Conservation (phyloP, 1,284 basidiomycete genomes). For the Boletus smithii region DNA sequence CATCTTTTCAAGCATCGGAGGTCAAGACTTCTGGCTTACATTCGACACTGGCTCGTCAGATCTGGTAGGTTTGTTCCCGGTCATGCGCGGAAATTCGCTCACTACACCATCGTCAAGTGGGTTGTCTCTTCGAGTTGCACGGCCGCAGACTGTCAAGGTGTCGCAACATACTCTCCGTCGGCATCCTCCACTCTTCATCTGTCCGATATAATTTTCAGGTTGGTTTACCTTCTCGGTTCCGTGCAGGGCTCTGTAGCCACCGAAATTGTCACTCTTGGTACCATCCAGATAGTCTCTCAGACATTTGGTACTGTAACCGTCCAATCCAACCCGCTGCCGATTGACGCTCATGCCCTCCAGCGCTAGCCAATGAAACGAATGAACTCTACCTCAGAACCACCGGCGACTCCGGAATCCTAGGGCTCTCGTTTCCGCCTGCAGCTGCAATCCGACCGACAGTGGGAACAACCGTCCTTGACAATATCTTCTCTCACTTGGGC, state of each 20-base stretch:
- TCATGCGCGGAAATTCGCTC: not conserved
- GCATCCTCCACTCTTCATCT: conserved; percentile 33
- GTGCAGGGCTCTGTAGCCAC: conserved; percentile 44
- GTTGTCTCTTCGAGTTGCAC: conserved; percentile 35
- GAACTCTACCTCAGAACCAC: conserved; percentile 45
- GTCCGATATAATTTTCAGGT: conserved; percentile 37
- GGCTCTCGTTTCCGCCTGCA: conserved; percentile 48
- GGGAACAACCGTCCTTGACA: conserved; percentile 48
- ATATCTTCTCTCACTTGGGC: conserved; percentile 44
- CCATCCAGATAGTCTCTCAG: conserved; percentile 39
- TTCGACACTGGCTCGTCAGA: conserved; percentile 37
- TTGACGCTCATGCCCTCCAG: conserved; percentile 30
- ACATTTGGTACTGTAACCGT: conserved; percentile 26
- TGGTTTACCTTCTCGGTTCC: conserved; percentile 47
- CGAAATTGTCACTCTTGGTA: conserved; percentile 45
- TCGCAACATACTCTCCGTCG: conserved; percentile 32
- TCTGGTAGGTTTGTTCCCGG: conserved; percentile 19
- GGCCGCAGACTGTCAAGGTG: conserved; percentile 33
- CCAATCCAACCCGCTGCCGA: not conserved
- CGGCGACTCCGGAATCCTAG: conserved; percentile 57
- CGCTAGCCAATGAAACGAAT: conserved; percentile 44
- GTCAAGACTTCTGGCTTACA: conserved; percentile 34
- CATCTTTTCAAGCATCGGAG: conserved; percentile 26
- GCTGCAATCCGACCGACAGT: conserved; percentile 45
- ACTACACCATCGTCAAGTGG: conserved; percentile 30